Evolutionary conservation across 257 asterid genomes (phyloP).

Genomic region (Penstemon newberryi): DNA sequence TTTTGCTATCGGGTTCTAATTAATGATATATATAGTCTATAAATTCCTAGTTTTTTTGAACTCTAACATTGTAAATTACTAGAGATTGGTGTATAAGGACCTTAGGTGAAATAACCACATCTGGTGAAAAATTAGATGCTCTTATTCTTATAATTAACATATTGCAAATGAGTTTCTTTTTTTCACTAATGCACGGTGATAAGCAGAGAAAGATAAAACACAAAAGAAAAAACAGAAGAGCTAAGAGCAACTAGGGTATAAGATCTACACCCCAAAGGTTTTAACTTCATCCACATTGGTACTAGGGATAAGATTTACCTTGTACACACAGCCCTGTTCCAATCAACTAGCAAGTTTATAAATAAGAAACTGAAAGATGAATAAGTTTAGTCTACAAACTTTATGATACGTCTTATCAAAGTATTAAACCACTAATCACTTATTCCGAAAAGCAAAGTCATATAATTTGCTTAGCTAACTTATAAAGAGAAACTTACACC

Average conservation of each 20-base stretch:
- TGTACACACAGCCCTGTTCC: not conserved
- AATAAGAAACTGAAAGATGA: constrained; percentile 14
- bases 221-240: not conserved
- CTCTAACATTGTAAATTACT: too few relatives aligned
- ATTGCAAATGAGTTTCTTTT: not conserved
- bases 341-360: constrained; percentile 5
- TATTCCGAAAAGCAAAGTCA: constrained; percentile 23
- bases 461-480: constrained; percentile 19
- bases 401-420: not conserved
- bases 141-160: not conserved
- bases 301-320: constrained; percentile 17
- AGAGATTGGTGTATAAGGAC: too few relatives aligned
- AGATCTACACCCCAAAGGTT: not conserved
- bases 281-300: not conserved
- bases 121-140: too few relatives aligned
- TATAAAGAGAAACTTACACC: constrained; percentile 63
- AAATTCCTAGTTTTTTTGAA: too few relatives aligned
- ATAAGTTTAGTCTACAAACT: constrained; percentile 17
- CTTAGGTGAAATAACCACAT: too few relatives aligned
- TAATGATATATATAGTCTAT: too few relatives aligned
- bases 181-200: not conserved
- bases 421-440: constrained; percentile 11
- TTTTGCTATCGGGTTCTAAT: too few relatives aligned
- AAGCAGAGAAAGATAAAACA: not conserved
- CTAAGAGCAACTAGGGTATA: constrained; percentile 1